Conservation (phyloP, 148 eudicot species). For the Camellia lanceoleosa region DNA sequence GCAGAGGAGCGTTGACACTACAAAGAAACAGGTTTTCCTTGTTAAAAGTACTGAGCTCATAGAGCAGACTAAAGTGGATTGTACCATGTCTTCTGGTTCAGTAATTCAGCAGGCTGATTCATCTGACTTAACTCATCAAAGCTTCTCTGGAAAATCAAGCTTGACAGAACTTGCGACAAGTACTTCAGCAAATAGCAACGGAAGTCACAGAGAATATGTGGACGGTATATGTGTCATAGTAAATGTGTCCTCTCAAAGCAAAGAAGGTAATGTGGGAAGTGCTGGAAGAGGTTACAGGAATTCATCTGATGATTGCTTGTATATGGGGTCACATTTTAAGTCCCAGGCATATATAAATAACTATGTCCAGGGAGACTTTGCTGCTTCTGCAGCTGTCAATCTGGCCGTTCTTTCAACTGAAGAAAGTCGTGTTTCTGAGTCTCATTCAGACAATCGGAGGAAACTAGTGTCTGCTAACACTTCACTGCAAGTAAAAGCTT, state of each 20-base stretch:
- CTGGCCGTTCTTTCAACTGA: conserved; percentile 66
- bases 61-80: conserved; percentile 19
- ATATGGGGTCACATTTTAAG: conserved; percentile 69
- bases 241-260: conserved; percentile 21
- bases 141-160: conserved; percentile 28
- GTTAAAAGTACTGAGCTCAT: conserved; percentile 9
- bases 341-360: conserved; percentile 61
- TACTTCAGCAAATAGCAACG: conserved; percentile 24
- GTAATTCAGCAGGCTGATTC: conserved; percentile 26
- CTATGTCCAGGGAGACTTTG: conserved; percentile 88
- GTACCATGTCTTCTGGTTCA: conserved; percentile 17
- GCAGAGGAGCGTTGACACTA: conserved; percentile 12
- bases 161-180: conserved; percentile 22
- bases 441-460: conserved; percentile 49
- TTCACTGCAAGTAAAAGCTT: conserved; percentile 73
- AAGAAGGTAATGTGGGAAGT: conserved; percentile 27
- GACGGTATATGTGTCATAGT: conserved; percentile 24
- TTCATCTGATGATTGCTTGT: conserved; percentile 35
- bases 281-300: conserved; percentile 24
- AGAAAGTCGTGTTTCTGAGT: conserved; percentile 49
- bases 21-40: conserved; percentile 14
- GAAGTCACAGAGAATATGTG: conserved; percentile 20
- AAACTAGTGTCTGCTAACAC: conserved; percentile 57
- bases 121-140: conserved; percentile 31
- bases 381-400: conserved; percentile 86